Evolutionary conservation across 352 stramenopile genomes (phyloP).

Genomic region (Phytophthora litchii): DNA sequence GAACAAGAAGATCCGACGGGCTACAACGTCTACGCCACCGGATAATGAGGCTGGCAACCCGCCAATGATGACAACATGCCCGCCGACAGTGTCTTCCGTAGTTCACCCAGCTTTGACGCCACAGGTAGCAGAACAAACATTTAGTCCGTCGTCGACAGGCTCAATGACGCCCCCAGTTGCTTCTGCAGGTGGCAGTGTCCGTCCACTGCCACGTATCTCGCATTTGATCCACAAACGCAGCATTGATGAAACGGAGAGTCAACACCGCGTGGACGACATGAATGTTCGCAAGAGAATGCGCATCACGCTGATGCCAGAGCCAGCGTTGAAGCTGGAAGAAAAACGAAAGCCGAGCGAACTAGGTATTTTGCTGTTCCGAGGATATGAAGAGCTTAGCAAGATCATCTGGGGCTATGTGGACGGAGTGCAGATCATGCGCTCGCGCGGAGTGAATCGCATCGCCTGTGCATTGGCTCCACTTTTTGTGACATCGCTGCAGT

Average conservation of each 20-base stretch:
- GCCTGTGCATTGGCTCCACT: conserved; percentile 50
- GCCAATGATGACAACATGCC: conserved; percentile 1
- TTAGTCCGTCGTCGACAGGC: conserved; percentile 14
- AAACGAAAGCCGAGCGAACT: conserved; percentile 39
- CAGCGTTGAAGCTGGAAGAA: conserved; percentile 21
- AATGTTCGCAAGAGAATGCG: conserved; percentile 30
- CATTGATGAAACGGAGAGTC: conserved; percentile 39
- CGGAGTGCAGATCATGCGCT: conserved; percentile 79
- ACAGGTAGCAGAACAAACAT: conserved; percentile 7
- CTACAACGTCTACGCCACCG: conserved; percentile 31
- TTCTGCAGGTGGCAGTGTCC: conserved; percentile 9
- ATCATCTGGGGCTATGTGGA: conserved; percentile 84
- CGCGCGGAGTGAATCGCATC: conserved; percentile 55
- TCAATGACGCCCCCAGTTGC: conserved; percentile 4
- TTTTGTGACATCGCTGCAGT: conserved; percentile 75
- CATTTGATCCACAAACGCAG: conserved; percentile 49
- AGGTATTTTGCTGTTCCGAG: conserved; percentile 62
- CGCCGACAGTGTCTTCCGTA: conserved; percentile 23
- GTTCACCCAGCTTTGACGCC: conserved; percentile 17
- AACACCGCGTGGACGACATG: not conserved
- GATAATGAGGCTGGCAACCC: not conserved
- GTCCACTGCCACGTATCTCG: conserved; percentile 39
- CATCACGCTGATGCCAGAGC: conserved; percentile 18
- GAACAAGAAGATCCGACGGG: conserved; percentile 84
- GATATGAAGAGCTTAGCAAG: conserved; percentile 68